Evolutionary conservation across 768 basidiomycete genomes (phyloP), one percentile per base, ranked within the genome.

Genomic region (Cystofilobasidium macerans): DNA sequence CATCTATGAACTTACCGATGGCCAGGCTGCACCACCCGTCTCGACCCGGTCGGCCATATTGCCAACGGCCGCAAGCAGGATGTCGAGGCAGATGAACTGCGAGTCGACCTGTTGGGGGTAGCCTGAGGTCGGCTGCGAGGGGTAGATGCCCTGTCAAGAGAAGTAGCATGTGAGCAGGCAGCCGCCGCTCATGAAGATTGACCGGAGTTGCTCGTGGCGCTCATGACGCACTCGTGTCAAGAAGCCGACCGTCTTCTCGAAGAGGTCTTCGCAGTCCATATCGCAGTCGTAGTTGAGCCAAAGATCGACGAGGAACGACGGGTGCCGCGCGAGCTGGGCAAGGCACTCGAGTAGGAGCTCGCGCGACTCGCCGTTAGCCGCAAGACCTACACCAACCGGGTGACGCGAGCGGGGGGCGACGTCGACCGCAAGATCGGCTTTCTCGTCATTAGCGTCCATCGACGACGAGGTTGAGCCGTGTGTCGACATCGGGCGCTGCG

Each of bases 201-300:
- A 53, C 22, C 2, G n/a, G 33, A 51, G 13, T 53, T 45, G 26
- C 54, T 33, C 20, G 26, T 16, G 36, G 45, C 1, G 33, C 12
- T 22, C 4, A 18, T 38, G 45, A 13, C 9, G 70, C 79, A 90
- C 91, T 80, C 88, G 87, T 9, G 89, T 88, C 69, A 76, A 60
- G 75, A 98, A 95, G 30, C 86, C 88, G 67, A 93, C 78, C 26
- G 97, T 77, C 20, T 89, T 81, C 74, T 98, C 93, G 71, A 93
- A 94, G 64, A 98, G 77, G 75, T 98, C 94, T 78, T 98, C 95
- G 75, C 89, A 91, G 72, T 97, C 94, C 70, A 87, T 84, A 72
- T 95, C 91, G 72, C 92, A 97, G 74, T 99, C 95, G 75, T 97
- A 99, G 75, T 98, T 99, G 62, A 85, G 82, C 78, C 90, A 99